Conservation (phyloP, 1,139 yeast species). For the Magnusiomyces fungicola region DNA sequence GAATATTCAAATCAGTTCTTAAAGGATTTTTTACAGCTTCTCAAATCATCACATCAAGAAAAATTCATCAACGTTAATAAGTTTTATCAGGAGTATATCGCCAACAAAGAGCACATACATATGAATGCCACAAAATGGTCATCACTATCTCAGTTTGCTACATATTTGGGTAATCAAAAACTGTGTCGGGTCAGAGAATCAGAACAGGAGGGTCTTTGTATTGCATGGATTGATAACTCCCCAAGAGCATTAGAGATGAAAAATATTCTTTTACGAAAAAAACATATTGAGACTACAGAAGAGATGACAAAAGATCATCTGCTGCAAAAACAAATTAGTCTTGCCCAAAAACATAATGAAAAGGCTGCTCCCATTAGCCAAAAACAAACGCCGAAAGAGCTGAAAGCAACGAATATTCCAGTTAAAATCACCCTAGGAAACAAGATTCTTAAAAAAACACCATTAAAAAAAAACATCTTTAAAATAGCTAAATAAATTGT, state of each 20-base stretch:
- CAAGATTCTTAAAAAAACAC: too few species aligned
- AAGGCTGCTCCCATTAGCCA: too few species aligned
- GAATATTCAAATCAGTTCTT: slow-evolving; percentile 56
- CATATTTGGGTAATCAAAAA: slow-evolving; percentile 53
- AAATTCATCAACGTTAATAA: slow-evolving; percentile 72
- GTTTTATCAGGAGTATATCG: slow-evolving; percentile 78
- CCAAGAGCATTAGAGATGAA: slow-evolving; percentile 39
- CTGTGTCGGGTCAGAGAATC: slow-evolving; percentile 47
- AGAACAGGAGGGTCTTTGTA: slow-evolving; percentile 40
- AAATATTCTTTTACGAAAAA: slow-evolving; percentile 31
- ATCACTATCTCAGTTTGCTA: slow-evolving; percentile 63
- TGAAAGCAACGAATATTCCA: too few species aligned
- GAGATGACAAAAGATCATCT: slow-evolving; percentile 38
- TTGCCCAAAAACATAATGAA: too few species aligned
- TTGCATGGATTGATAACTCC: slow-evolving; percentile 50
- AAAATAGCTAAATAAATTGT: background rate
- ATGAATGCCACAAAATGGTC: slow-evolving; percentile 85
- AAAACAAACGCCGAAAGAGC: too few species aligned
- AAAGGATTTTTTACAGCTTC: slow-evolving; percentile 54
- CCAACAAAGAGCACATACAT: slow-evolving; percentile 76
- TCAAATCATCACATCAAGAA: slow-evolving; percentile 71
- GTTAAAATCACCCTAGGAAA: too few species aligned
- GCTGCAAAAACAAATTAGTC: slow-evolving; percentile 52
- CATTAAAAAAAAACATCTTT: too few species aligned
- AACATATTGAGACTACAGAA: slow-evolving; percentile 39